Base-by-base conservation (phyloP, 345 rosid species). In the Brassica cretica region DNA sequence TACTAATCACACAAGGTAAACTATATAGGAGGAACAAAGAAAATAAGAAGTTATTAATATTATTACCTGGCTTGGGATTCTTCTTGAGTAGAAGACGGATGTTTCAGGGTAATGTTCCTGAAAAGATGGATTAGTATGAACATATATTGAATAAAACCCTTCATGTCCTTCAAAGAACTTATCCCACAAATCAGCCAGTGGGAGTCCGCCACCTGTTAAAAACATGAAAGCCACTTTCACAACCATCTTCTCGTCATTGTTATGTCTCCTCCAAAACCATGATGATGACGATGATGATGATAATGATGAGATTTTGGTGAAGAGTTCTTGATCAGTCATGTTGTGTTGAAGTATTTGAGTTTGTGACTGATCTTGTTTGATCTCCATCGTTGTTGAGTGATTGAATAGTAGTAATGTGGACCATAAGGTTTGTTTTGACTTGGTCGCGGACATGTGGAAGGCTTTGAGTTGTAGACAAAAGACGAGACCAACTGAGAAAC, bases 221-320 rank as follows among this genome's bases (percentile, higher is more conserved):
- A 89, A 93, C 94, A 93, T 74, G 80, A 93, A 93, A 0, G 94
- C 98, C 68, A 93, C 87, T 65, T 89, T 93, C 4, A 82, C 78
- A 9, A 80, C 78, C 14, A 29, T 73, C 41, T 84, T 75, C 73
- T 61, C 77, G 25, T 67, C 76, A 24, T 71, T 41, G 27, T 71
- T 27, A 66, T 59, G 30, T 15, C 73, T 72, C 64, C 58, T 66
- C 69, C 56, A 68, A 59, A 78, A 79, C 82, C 71, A 74, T 68
- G 82, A 68, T 37, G 77, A 64, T 37, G 59, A 44, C 0, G n/a
- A 70, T 4, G 72, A 21, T 6, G 66, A 12, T 56, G 77, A 46
- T 66, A 5, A 72, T 6, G 77, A 78, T 5, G 82, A 72, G 49
- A 88, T 91, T 67, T 79, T 86, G 84, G 66, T 58, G 12, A 87